Evolutionary conservation across 495 filamentous ascomycete genomes (phyloP).

Genomic region (Penicillium soppii): DNA sequence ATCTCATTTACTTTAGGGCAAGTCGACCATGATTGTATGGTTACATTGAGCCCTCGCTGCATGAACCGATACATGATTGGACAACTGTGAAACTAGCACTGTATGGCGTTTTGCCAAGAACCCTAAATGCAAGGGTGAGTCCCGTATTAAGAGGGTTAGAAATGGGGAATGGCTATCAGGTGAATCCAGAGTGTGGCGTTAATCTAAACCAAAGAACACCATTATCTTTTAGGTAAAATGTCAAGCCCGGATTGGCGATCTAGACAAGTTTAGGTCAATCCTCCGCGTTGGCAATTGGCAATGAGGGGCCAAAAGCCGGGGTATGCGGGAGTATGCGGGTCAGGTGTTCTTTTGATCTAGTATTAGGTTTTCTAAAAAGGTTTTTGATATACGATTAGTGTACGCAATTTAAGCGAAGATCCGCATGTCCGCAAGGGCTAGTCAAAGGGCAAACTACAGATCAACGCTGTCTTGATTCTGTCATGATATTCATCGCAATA

Average conservation of each 20-base stretch:
- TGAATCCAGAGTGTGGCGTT: background rate
- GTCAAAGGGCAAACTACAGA: too few species aligned
- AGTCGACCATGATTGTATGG: background rate
- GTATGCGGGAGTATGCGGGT: slow-evolving; percentile 2
- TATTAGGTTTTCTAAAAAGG: too few species aligned
- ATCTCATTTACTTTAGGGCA: background rate
- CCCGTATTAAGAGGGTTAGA: background rate
- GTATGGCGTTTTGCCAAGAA: slow-evolving; percentile 2
- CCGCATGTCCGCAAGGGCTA: too few species aligned
- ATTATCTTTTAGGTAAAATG: background rate
- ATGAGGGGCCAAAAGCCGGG: slow-evolving; percentile 1
- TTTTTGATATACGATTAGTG: too few species aligned
- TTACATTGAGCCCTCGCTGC: background rate
- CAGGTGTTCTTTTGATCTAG: too few species aligned
- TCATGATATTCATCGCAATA: slow-evolving; percentile 15
- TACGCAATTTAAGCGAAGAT: too few species aligned
- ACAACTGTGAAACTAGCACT: slow-evolving; percentile 1
- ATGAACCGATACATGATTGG: background rate
- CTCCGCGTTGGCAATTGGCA: background rate
- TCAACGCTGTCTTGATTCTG: slow-evolving; percentile 17
- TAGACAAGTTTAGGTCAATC: slow-evolving; percentile 3
- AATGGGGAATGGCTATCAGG: background rate
- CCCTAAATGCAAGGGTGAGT: background rate
- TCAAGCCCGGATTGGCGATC: background rate
- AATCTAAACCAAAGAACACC: background rate